Evolutionary conservation across 345 rosid genomes (phyloP).

Genomic region (Lumnitzera racemosa): DNA sequence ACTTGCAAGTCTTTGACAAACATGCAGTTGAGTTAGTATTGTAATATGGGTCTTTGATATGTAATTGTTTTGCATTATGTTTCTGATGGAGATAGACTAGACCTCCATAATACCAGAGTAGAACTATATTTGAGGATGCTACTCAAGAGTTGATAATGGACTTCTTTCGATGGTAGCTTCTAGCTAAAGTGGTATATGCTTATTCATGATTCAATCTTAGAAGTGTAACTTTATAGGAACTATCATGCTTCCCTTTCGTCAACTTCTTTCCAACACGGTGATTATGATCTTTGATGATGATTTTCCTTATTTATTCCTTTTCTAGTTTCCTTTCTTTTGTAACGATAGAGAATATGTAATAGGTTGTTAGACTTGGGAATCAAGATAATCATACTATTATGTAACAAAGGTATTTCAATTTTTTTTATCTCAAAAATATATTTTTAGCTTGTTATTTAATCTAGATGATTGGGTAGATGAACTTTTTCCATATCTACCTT

Average conservation of each 20-base stretch:
- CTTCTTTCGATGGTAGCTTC: constrained; percentile 89
- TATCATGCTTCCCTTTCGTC: constrained; percentile 35
- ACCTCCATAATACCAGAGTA: constrained; percentile 85
- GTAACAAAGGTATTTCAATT: constrained; percentile 69
- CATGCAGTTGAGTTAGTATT: too few relatives aligned
- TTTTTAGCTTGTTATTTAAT: not conserved
- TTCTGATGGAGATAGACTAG: constrained; percentile 34
- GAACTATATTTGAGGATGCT: constrained; percentile 84
- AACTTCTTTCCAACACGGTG: not conserved
- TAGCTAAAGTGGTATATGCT: constrained; percentile 89
- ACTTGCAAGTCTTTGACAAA: too few relatives aligned
- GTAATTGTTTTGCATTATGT: too few relatives aligned
- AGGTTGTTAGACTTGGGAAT: constrained; percentile 93
- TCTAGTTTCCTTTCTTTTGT: constrained; percentile 97
- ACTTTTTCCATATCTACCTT: too few relatives aligned
- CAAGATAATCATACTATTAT: constrained; percentile 69
- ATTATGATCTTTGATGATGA: not conserved
- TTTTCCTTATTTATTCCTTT: constrained; percentile 5
- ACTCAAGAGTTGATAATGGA: constrained; percentile 86
- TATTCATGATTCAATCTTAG: constrained; percentile 44
- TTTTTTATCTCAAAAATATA: not conserved
- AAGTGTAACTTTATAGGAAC: constrained; percentile 73
- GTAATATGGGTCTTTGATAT: too few relatives aligned
- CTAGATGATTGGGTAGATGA: not conserved
- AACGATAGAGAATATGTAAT: constrained; percentile 90